Evolutionary conservation across 2,329 filamentous ascomycete species (phyloP), one percentile per base, ranked within the genome.

Genomic region (Myriosclerotinia scirpicola): DNA sequence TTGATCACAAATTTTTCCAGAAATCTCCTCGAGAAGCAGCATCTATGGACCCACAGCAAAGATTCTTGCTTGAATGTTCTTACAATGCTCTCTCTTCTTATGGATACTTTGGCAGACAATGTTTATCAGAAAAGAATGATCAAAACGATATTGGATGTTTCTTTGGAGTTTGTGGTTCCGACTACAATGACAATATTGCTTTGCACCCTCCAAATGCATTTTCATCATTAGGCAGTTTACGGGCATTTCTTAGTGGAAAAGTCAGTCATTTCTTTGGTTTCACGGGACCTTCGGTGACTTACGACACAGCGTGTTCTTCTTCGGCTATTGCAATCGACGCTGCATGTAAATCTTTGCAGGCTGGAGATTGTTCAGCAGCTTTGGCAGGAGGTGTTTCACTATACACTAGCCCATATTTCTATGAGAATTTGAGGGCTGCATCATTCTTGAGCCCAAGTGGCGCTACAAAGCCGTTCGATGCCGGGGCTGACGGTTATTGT

Each of bases 401-500:
- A 7, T 50, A 46, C 5, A 62, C 65, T 17, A 63, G 58, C 36
- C 52, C 52, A 14, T 15, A 63, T 15, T 52, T n/a, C 11, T 65
- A 53, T 20, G 26, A 34, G 14, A 40, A 65, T n/a, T 40, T 67
- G 26, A 34, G 26, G 20, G 36, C 26, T 14, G 48, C 60, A 30
- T 15, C 26, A 9, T 64, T 64, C 34, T 34, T 64, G 20, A 64
- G 60, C n/a, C 60, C 60, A 17, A 52, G 50, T 20, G 60, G 60
- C 22, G 26, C 15, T 14, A 38, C 22, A 6, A 64, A 84, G 65
- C 76, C 78, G 0, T 83, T 76, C 26, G 80, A 82, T 65, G 73
- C 73, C 74, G 77, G 69, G 72, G 84, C 80, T 0, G 82, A 85
- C 69, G 84, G 85, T 0, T 87, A 86, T 65, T 84, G 82, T 68